These are phyloP conservation scores for Stereocaulon alpinum DNA, from an alignment of 495 filamentous ascomycete genomes.

Conservation along the genomic window DNA sequence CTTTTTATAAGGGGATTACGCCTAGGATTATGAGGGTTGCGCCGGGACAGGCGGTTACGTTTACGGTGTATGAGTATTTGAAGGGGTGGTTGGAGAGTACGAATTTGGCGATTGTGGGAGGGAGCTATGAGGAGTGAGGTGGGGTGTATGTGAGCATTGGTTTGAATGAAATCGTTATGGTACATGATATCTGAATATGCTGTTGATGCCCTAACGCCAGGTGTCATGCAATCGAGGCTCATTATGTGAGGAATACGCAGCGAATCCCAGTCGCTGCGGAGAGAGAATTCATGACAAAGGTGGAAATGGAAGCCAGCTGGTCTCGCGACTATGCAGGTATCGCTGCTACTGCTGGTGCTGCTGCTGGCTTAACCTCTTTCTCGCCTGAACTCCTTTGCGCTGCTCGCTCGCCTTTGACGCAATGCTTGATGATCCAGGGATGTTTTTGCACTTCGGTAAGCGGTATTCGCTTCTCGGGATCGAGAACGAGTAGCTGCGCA, in stretches of 20 bases:
- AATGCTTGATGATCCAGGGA: slow-evolving; percentile 97
- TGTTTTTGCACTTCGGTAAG: slow-evolving; percentile 83
- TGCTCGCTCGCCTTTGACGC: slow-evolving; percentile 62
- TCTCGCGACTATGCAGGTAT: background rate
- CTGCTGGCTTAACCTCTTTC: slow-evolving; percentile 30
- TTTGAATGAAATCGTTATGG: too few relatives aligned
- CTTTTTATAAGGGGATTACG: slow-evolving; percentile 99
- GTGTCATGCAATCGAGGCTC: background rate
- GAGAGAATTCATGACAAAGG: background rate
- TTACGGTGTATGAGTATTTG: slow-evolving; percentile 91
- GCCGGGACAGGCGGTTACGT: slow-evolving; percentile 95
- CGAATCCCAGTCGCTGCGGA: background rate
- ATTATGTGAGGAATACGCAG: background rate
- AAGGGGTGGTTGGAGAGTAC: slow-evolving; percentile 74
- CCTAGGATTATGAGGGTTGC: slow-evolving; percentile 95
- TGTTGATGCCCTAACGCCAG: too few relatives aligned
- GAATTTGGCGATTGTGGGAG: slow-evolving; percentile 51
- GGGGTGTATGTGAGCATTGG: too few relatives aligned
- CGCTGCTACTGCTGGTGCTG: slow-evolving; percentile 32
- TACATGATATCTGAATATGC: too few relatives aligned
- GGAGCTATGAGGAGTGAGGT: slow-evolving; percentile 61
- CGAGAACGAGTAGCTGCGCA: slow-evolving; percentile 72
- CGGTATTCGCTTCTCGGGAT: slow-evolving; percentile 86
- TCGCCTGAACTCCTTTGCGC: slow-evolving; percentile 38
- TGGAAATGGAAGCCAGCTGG: background rate